phyloP scores from a whole-genome alignment of 805 yeast species.

The Clavispora asparagi region DNA sequence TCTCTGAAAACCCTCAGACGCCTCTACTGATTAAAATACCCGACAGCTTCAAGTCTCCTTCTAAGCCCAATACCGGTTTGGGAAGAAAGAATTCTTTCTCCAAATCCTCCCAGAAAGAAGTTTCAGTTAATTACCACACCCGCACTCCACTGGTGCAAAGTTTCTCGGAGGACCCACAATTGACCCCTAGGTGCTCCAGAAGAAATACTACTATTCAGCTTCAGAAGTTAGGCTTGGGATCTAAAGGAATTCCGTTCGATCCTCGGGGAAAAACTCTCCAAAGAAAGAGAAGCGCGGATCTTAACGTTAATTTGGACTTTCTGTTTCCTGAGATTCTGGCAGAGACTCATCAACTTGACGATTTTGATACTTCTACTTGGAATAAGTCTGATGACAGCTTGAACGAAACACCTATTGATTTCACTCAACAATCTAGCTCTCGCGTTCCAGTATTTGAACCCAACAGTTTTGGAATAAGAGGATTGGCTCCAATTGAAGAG shows the following conservation, averaged over 20 bases:
- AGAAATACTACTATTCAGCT: conserved; percentile 14
- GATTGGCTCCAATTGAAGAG: conserved; percentile 37
- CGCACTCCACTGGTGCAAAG: not conserved
- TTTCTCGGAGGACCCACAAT: conserved; percentile 14
- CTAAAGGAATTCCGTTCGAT: conserved; percentile 5
- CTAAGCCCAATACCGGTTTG: not conserved
- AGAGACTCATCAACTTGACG: no score
- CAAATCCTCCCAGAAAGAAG: not conserved
- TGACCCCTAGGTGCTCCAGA: conserved; percentile 22
- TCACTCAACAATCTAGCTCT: conserved; percentile 3
- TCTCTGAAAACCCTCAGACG: conserved; percentile 7
- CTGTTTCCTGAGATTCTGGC: not conserved
- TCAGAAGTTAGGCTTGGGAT: conserved; percentile 6
- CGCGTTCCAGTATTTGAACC: conserved; percentile 18
- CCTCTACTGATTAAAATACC: conserved; percentile 4
- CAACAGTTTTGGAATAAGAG: conserved; percentile 20
- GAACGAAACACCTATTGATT: conserved; percentile 9
- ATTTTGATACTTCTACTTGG: not conserved
- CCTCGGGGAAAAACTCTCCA: conserved; percentile 15
- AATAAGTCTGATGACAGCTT: not conserved
- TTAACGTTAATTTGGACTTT: conserved; percentile 3
- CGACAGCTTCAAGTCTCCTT: not conserved
- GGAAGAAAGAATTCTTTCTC: not conserved
- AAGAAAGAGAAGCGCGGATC: conserved; percentile 13
- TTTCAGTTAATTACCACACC: not conserved